These are phyloP conservation scores for Quercus agrifolia DNA, from an alignment of 306 rosid species.

Conservation along the genomic window DNA sequence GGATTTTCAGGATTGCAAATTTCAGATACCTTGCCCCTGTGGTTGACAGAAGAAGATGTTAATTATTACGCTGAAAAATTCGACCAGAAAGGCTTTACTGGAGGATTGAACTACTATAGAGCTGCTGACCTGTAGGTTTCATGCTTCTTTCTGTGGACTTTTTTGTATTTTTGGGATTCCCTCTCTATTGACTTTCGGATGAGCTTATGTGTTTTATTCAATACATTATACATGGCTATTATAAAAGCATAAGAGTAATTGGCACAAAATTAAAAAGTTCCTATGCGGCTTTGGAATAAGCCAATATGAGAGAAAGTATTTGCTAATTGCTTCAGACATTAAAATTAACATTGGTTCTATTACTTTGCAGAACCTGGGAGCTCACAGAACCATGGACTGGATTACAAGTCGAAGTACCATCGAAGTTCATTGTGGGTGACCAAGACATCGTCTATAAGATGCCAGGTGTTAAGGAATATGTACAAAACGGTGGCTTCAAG, in stretches of 20 bases:
- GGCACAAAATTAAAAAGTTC: background rate
- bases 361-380: conserved; percentile 67
- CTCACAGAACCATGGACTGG: conserved; percentile 68
- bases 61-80: conserved; percentile 48
- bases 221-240: background rate
- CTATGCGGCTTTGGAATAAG: background rate
- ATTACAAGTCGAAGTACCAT: conserved; percentile 57
- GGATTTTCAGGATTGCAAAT: conserved; percentile 41
- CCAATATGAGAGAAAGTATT: background rate
- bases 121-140: conserved; percentile 50
- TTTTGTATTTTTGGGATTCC: too few species aligned
- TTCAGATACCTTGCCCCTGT: conserved; percentile 45
- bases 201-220: background rate
- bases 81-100: conserved; percentile 64
- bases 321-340: background rate
- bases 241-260: background rate
- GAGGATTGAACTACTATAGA: conserved; percentile 76
- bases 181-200: background rate
- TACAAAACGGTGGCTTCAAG: conserved; percentile 53
- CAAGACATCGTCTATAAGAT: conserved; percentile 48
- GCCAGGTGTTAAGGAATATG: conserved; percentile 51
- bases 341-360: conserved; percentile 2
- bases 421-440: conserved; percentile 62
- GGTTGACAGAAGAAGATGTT: conserved; percentile 76
- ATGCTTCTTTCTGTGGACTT: background rate